Percentiles rank a stretch among this genome's conserved stretches.
Conservation (phyloP, 2,329 filamentous ascomycete genomes). For the Parafenestella ontariensis region DNA sequence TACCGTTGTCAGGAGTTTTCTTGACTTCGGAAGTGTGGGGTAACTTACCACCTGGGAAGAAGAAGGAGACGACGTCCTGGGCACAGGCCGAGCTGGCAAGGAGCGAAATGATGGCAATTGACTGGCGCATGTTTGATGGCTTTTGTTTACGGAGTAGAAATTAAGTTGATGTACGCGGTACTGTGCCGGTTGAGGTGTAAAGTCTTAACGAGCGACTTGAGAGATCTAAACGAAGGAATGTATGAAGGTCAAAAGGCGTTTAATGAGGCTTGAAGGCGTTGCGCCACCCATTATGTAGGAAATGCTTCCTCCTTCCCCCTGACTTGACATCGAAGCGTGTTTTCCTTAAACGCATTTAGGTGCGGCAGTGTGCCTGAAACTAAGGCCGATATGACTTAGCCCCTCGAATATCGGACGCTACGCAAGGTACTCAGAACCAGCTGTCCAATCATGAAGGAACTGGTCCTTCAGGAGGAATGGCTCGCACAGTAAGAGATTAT, state of each 20-base stretch:
- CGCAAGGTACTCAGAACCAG: not conserved
- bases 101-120: constrained; percentile 24
- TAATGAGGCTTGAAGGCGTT: not conserved
- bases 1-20: constrained; percentile 3
- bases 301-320: constrained; percentile 10
- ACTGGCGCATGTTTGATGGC: constrained; percentile 30
- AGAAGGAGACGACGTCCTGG: constrained; percentile 25
- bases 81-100: constrained; percentile 26
- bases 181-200: not conserved
- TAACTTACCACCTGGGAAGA: constrained; percentile 30
- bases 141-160: not conserved
- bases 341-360: no score
- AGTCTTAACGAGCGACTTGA: not conserved
- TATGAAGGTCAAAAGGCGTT: constrained; percentile 6
- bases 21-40: not conserved
- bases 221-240: constrained; percentile 7
- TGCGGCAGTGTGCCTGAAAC: constrained; percentile 2
- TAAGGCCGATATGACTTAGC: not conserved
- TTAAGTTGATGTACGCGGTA: not conserved
- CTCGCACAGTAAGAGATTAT: no score
- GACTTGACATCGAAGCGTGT: constrained; percentile 12
- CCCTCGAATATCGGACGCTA: not conserved
- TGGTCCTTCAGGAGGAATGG: no score
- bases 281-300: constrained; percentile 6
- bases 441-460: not conserved